These are phyloP conservation scores for Globisporangium parvum DNA, from an alignment of 352 stramenopile genomes.

Conservation along the genomic window DNA sequence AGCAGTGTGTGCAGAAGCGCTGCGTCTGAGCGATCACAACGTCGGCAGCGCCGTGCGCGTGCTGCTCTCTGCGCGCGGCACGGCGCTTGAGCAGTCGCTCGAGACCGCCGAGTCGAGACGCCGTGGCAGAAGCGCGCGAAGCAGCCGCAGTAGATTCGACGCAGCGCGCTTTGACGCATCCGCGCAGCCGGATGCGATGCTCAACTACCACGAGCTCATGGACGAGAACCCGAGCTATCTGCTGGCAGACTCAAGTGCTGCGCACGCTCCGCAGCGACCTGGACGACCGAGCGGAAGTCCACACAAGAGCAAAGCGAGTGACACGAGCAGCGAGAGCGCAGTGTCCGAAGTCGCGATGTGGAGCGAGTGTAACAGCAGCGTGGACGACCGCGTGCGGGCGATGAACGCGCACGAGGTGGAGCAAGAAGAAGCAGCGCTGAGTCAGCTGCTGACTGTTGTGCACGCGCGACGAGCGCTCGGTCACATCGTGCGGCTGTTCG, in stretches of 20 bases:
- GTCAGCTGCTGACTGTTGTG: conserved; percentile 51
- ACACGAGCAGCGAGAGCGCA: conserved; percentile 13
- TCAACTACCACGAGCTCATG: conserved; percentile 62
- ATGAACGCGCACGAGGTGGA: conserved; percentile 65
- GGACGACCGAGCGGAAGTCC: conserved; percentile 32
- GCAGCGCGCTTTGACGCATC: conserved; percentile 1
- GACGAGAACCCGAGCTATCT: conserved; percentile 80
- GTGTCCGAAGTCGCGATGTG: conserved; percentile 49
- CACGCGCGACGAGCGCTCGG: conserved; percentile 60
- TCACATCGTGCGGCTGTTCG: conserved; percentile 63
- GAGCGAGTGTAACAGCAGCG: conserved; percentile 57
- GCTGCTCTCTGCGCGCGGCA: conserved; percentile 36
- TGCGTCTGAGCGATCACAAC: conserved; percentile 46
- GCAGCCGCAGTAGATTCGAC: background rate
- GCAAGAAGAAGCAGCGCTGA: conserved; percentile 53
- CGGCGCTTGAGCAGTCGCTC: conserved; percentile 24
- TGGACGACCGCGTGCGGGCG: conserved; percentile 50
- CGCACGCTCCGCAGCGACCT: conserved; percentile 16
- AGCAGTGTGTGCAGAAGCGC: conserved; percentile 45
- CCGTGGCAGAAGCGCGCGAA: background rate
- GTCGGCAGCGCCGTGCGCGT: conserved; percentile 46
- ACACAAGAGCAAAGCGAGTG: conserved; percentile 30
- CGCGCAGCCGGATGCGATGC: conserved; percentile 8
- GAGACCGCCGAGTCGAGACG: background rate
- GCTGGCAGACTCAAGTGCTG: conserved; percentile 52